phyloP scores from a whole-genome alignment of 2,329 filamentous ascomycete genomes.

The Trichoderma aggressivum region DNA sequence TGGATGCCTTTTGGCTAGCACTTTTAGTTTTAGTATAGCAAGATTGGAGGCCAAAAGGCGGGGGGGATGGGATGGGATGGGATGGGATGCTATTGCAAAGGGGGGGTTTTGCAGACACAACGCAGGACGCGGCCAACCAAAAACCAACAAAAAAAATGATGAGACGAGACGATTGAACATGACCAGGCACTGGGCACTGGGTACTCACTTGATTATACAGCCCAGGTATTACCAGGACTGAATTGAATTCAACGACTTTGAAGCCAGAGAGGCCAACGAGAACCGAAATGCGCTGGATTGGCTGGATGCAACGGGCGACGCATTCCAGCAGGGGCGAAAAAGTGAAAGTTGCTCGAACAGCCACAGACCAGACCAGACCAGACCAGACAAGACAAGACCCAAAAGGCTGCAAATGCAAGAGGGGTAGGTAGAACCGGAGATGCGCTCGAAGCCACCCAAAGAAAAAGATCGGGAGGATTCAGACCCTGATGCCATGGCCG shows the following conservation, averaged over 20 bases:
- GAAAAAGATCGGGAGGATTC: neutral
- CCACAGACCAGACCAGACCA: neutral
- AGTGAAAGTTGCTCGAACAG: neutral
- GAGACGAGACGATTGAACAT: neutral
- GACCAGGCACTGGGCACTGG: neutral
- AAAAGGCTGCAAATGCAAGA: neutral
- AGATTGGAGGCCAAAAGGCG: neutral
- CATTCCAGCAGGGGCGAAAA: neutral
- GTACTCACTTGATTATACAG: neutral
- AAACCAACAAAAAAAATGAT: neutral
- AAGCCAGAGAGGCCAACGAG: too few relatives aligned
- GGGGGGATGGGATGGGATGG: neutral
- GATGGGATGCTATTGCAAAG: neutral
- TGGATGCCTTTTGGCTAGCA: neutral
- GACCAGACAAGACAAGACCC: too few relatives aligned
- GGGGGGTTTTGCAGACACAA: neutral
- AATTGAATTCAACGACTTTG: too few relatives aligned
- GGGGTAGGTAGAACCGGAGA: neutral
- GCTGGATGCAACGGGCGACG: neutral
- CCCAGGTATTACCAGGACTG: too few relatives aligned
- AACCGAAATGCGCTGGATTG: neutral
- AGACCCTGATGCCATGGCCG: neutral
- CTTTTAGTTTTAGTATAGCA: neutral
- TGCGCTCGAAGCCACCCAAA: neutral
- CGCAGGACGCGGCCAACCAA: neutral